These are phyloP conservation scores for Puccinia hordei DNA, from an alignment of 1,284 basidiomycete species.

Conservation along the genomic window DNA sequence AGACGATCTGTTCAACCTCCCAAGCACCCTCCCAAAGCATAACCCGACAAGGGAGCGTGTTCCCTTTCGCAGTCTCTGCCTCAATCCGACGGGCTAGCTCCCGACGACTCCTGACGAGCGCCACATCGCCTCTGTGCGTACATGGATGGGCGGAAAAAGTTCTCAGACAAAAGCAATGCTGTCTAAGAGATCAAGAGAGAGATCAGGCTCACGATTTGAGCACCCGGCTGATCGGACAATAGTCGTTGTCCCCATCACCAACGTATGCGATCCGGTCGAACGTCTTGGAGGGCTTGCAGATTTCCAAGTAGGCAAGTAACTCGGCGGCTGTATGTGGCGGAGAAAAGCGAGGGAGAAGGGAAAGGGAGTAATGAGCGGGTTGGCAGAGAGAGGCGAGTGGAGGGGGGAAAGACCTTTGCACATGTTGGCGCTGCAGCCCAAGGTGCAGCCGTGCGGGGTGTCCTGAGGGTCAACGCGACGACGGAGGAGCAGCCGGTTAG, in stretches of 20 bases:
- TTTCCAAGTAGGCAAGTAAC: conserved; percentile 56
- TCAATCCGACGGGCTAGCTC: conserved; percentile 58
- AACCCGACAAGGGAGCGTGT: background rate
- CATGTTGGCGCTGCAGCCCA: conserved; percentile 59
- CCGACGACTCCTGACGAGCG: conserved; percentile 57
- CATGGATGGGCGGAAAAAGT: conserved; percentile 53
- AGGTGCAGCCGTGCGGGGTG: conserved; percentile 57
- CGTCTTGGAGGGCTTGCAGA: background rate
- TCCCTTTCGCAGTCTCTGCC: conserved; percentile 52
- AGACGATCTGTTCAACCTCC: conserved; percentile 39
- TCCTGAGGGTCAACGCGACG: conserved; percentile 54
- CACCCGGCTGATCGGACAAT: conserved; percentile 53
- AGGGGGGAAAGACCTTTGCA: conserved; percentile 56
- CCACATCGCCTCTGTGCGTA: conserved; percentile 3
- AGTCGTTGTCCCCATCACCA: conserved; percentile 58
- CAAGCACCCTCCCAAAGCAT: conserved; percentile 32
- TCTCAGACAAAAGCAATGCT: background rate
- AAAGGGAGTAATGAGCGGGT: background rate
- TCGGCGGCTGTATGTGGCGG: conserved; percentile 54
- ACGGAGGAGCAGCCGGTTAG: conserved; percentile 53
- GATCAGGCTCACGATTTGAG: conserved; percentile 9
- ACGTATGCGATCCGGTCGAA: conserved; percentile 55
- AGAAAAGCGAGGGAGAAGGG: background rate
- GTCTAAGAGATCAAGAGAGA: background rate
- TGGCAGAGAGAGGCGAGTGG: background rate